Evolutionary conservation across 371 early-diverging fungal species (phyloP).

Genomic region (Mortierella sp.): DNA sequence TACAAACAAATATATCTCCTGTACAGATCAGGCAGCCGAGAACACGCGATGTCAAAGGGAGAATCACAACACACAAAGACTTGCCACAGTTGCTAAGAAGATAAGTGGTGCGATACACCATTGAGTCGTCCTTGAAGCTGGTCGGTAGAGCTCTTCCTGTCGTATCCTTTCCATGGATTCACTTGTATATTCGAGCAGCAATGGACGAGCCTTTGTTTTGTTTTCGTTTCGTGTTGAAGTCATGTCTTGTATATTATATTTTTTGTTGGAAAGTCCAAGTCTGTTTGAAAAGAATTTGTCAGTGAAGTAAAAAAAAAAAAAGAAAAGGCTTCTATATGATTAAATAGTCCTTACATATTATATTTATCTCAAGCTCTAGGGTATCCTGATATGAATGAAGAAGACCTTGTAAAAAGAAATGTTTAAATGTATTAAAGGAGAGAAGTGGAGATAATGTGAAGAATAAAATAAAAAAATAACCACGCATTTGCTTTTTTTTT

Average conservation of each 20-base stretch:
- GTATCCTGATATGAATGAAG: no score
- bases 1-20: neutral
- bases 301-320: neutral
- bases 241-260: slow-evolving; percentile 5
- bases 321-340: neutral
- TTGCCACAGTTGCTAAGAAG: slow-evolving; percentile 47
- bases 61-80: neutral
- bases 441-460: neutral
- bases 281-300: no score
- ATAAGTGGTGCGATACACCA: slow-evolving; percentile 50
- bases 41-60: neutral
- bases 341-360: no score
- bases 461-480: neutral
- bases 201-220: slow-evolving; percentile 16
- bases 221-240: slow-evolving; percentile 8
- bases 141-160: slow-evolving; percentile 36
- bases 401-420: no score
- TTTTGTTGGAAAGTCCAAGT: neutral
- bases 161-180: slow-evolving; percentile 36
- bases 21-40: no score
- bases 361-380: no score
- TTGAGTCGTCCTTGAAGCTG: slow-evolving; percentile 32
- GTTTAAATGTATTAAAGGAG: no score
- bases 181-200: slow-evolving; percentile 44
- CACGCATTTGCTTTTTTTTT: no score